Conservation (phyloP, 306 rosid genomes). For the Prunus mume region DNA sequence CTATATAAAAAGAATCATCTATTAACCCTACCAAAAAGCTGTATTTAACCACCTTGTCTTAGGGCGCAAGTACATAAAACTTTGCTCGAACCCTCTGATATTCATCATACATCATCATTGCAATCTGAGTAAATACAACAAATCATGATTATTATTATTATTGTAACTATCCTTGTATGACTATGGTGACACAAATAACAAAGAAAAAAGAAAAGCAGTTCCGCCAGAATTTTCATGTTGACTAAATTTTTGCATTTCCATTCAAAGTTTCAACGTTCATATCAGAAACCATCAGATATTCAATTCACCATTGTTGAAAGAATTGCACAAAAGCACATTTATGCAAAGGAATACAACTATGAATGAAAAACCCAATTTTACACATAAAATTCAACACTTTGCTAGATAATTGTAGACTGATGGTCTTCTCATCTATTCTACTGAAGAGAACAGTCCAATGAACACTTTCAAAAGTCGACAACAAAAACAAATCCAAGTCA, state of each 20-base stretch:
- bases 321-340: not conserved
- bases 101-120: slow-evolving; percentile 98
- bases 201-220: slow-evolving; percentile 16
- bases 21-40: slow-evolving; percentile 29
- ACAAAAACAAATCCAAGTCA: slow-evolving; percentile 48
- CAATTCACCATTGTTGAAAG: not conserved
- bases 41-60: slow-evolving; percentile 61
- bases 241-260: slow-evolving; percentile 5
- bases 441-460: slow-evolving; percentile 34
- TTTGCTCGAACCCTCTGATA: slow-evolving; percentile 66
- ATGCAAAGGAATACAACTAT: not conserved
- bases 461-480: slow-evolving; percentile 39
- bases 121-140: slow-evolving; percentile 83
- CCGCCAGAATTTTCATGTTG: slow-evolving; percentile 7
- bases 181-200: slow-evolving; percentile 31
- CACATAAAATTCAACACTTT: not conserved
- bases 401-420: not conserved
- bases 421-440: slow-evolving; percentile 38
- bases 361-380: slow-evolving; percentile 13
- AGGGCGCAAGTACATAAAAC: slow-evolving; percentile 59
- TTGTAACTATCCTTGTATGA: slow-evolving; percentile 23
- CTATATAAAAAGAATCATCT: slow-evolving; percentile 24
- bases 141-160: slow-evolving; percentile 51
- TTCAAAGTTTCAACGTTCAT: slow-evolving; percentile 6
- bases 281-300: slow-evolving; percentile 10